phyloP scores from a whole-genome alignment of 1,284 basidiomycete species.

The Ustilago trichophora region DNA sequence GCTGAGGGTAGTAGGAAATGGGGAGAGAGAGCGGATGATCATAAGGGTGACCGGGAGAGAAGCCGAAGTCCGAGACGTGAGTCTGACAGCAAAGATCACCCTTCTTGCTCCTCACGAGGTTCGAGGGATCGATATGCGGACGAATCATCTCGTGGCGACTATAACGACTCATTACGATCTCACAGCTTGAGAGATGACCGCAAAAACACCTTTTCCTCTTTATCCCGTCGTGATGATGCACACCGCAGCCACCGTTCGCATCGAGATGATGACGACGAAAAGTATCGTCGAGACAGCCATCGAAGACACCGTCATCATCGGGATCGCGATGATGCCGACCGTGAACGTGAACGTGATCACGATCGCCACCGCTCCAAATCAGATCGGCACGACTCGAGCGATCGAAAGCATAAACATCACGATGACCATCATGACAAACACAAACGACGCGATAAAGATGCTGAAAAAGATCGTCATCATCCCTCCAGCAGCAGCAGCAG shows the following conservation, averaged over 20 bases:
- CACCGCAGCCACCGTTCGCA: not conserved
- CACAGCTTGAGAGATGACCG: slow-evolving; percentile 7
- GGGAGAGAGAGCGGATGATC: not conserved
- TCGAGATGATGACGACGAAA: slow-evolving; percentile 6
- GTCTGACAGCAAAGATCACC: not conserved
- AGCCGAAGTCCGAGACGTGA: slow-evolving; percentile 17
- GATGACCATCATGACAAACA: not conserved
- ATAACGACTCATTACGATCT: not conserved
- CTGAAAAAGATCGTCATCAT: not conserved
- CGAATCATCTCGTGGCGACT: not conserved
- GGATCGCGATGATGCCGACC: not conserved
- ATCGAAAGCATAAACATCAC: slow-evolving; percentile 1
- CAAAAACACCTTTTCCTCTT: not conserved
- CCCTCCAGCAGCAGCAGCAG: too few species aligned
- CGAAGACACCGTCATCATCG: slow-evolving; percentile 3
- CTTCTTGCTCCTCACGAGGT: not conserved
- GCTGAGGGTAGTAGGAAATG: not conserved
- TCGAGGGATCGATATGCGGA: slow-evolving; percentile 5
- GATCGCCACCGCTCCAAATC: slow-evolving; percentile 12
- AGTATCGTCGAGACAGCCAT: not conserved
- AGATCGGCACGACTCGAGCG: slow-evolving; percentile 4
- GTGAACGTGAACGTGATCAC: slow-evolving; percentile 7
- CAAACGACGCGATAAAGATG: slow-evolving; percentile 4
- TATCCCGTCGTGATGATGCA: not conserved
- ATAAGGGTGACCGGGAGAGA: not conserved